Evolutionary conservation across 768 basidiomycete species (phyloP), one percentile per base, ranked within the genome.

Genomic region (Pleurotus djamor): DNA sequence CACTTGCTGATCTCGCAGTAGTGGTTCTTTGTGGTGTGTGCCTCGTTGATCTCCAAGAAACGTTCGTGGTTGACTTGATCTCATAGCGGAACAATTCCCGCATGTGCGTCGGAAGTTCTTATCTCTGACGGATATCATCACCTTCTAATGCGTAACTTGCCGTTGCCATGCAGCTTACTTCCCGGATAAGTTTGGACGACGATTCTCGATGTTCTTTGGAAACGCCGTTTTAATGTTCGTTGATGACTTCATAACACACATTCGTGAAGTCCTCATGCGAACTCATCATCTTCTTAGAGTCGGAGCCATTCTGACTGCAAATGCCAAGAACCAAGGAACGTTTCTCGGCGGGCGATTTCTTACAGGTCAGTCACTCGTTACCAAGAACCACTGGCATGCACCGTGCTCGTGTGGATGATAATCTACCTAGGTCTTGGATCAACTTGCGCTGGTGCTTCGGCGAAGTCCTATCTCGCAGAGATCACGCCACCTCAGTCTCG

Each of bases 391-490:
- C 21, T 28, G 5, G 14, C 36, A 16, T 9, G 52, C 41, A 9
- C 49, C 12, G 36, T 34, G 41, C 9, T 58, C 21, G 14, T 44
- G 36, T 43, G 5, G n/a, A 5, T 33, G n/a, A 17, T 33, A 41
- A 41, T 41, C 38, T 56, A 35, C 10, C 17, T 44, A 77, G 78
- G 78, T 43, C 62, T 79, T 36, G 79, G 80, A 1, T 71, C 74
- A 37, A 71, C 74, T 1, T 77, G 76, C 52, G 81, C 81, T 17
- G 76, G 77, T 51, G 74, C 80, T 32, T 74, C 76, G 7, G 80
- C 81, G 2, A 83, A 83, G 65, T 79, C 80, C 4, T 83, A 77
- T 59, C 71, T 83, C 10, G 80, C 79, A 5, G 83, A 83, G 66
- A 73, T 84, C 60, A 74, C 79, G 5, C 77, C 81, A 2, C 78